These are phyloP conservation scores for Suhomyces choctaworum DNA, from an alignment of 1,139 yeast species.

Conservation along the genomic window DNA sequence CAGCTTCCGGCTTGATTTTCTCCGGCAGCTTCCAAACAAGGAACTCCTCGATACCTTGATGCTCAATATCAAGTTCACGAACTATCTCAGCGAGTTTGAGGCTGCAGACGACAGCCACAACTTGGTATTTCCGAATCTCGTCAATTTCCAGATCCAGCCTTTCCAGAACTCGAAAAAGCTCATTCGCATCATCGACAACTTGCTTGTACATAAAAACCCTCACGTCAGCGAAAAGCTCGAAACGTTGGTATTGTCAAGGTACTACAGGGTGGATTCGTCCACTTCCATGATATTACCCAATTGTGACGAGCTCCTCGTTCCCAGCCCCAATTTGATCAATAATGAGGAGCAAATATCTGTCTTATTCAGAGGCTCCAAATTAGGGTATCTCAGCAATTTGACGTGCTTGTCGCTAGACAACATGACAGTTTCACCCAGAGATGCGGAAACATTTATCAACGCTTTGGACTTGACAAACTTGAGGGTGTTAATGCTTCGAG, in stretches of 20 bases:
- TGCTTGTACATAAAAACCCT: constrained; percentile 18
- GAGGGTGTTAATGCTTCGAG: constrained; percentile 25
- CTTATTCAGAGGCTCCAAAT: constrained; percentile 17
- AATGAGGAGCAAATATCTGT: constrained; percentile 17
- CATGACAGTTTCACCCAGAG: constrained; percentile 27
- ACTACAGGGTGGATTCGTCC: constrained; percentile 2
- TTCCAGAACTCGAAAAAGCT: constrained; percentile 25
- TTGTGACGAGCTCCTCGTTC: constrained; percentile 7
- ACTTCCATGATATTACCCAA: constrained; percentile 5
- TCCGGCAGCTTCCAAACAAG: constrained; percentile 24
- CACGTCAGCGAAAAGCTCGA: constrained; percentile 18
- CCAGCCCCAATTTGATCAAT: not conserved
- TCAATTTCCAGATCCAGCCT: constrained; percentile 31
- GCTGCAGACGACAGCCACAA: constrained; percentile 9
- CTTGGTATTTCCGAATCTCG: constrained; percentile 27
- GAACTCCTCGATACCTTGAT: constrained; percentile 21
- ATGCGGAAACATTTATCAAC: constrained; percentile 22
- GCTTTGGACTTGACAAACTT: constrained; percentile 26
- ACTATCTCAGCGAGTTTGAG: constrained; percentile 20
- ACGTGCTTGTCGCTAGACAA: constrained; percentile 28
- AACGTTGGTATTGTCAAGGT: constrained; percentile 24
- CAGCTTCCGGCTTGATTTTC: constrained; percentile 32
- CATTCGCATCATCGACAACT: constrained; percentile 19
- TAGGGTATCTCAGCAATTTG: constrained; percentile 20
- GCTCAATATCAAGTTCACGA: constrained; percentile 28